These are phyloP conservation scores for Suillus alpinus DNA, from an alignment of 768 basidiomycete genomes.

Conservation along the genomic window DNA sequence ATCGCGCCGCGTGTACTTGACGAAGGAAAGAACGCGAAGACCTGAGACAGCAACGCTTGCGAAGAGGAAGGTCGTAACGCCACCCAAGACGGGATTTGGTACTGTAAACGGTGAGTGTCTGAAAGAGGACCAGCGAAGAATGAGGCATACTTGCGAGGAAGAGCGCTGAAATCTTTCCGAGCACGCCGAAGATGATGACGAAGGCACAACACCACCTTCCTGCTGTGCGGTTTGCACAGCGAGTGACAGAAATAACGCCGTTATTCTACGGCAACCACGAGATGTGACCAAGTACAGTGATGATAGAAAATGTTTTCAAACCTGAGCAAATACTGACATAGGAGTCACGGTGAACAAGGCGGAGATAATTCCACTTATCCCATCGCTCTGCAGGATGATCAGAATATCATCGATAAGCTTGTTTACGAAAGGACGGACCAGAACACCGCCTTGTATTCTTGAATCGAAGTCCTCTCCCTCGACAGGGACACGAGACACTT, in stretches of 20 bases:
- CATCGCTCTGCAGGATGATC: constrained; percentile 52
- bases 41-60: constrained; percentile 72
- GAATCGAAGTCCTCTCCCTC: constrained; percentile 76
- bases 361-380: constrained; percentile 57
- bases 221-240: constrained; percentile 77
- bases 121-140: not conserved
- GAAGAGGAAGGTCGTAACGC: constrained; percentile 86
- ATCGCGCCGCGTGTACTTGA: constrained; percentile 59
- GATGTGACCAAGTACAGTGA: not conserved
- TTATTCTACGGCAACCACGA: constrained; percentile 51
- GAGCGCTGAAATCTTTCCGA: constrained; percentile 81
- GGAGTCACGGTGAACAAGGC: constrained; percentile 81
- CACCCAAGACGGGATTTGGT: constrained; percentile 78
- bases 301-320: constrained; percentile 7
- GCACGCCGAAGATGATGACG: constrained; percentile 74
- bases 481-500: constrained; percentile 74
- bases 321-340: constrained; percentile 74
- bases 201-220: constrained; percentile 79
- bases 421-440: constrained; percentile 37
- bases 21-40: constrained; percentile 61
- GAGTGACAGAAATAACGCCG: constrained; percentile 79
- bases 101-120: constrained; percentile 34
- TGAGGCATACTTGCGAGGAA: constrained; percentile 64
- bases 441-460: constrained; percentile 78
- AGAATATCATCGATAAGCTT: not conserved